These are phyloP conservation scores for Cajanus cajan DNA, from an alignment of 306 rosid species.

Conservation along the genomic window DNA sequence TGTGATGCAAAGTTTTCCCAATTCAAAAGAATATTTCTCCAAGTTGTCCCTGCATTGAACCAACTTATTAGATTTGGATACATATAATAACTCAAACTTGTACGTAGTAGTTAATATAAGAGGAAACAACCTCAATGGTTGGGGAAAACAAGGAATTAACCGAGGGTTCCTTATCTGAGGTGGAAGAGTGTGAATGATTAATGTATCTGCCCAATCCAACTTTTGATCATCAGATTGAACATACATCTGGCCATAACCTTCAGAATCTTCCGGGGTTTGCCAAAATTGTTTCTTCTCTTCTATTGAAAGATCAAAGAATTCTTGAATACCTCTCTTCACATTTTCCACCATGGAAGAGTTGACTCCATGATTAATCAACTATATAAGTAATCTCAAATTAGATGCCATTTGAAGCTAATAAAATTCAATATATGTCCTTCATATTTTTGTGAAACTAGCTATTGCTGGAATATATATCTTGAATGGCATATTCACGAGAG, in stretches of 20 bases:
- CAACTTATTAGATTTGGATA: neutral
- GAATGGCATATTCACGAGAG: too few species aligned
- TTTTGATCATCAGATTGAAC: constrained; percentile 30
- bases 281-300: neutral
- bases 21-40: neutral
- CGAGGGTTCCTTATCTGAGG: neutral
- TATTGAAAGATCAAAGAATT: neutral
- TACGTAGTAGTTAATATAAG: neutral
- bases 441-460: too few species aligned
- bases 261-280: neutral
- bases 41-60: constrained; percentile 24
- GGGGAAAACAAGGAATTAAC: constrained; percentile 18
- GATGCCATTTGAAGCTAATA: too few species aligned
- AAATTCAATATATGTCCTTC: too few species aligned
- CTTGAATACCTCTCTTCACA: neutral
- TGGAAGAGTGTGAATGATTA: constrained; percentile 8
- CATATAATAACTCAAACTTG: neutral
- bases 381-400: neutral
- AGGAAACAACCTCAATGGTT: constrained; percentile 19
- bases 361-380: neutral
- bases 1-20: constrained; percentile 6
- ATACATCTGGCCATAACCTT: constrained; percentile 30
- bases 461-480: too few species aligned
- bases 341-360: neutral
- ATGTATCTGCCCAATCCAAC: constrained; percentile 26